Percentiles rank a stretch among this genome's conserved stretches.
Conservation (phyloP, 805 yeast species). For the Saccharomycopsis vini region DNA sequence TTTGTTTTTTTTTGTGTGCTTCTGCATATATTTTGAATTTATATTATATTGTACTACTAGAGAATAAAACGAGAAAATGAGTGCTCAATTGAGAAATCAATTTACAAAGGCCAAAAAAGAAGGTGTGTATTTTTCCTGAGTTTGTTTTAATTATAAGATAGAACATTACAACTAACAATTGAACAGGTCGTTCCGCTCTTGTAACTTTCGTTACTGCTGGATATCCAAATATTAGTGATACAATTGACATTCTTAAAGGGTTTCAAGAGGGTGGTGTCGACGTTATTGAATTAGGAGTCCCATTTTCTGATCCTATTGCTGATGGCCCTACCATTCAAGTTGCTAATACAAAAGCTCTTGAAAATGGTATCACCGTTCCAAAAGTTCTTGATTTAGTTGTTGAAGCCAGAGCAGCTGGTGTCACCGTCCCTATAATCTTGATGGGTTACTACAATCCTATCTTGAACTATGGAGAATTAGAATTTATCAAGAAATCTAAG, state of each 20-base stretch:
- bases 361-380: slow-evolving; percentile 69
- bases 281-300: slow-evolving; percentile 89
- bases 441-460: slow-evolving; percentile 99
- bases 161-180: slow-evolving; percentile 4
- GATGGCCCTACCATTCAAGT: slow-evolving; percentile 96
- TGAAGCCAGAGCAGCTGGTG: slow-evolving; percentile 73
- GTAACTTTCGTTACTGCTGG: slow-evolving; percentile 94
- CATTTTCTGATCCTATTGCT: slow-evolving; percentile 97
- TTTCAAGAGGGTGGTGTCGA: slow-evolving; percentile 95
- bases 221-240: slow-evolving; percentile 78
- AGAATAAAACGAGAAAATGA: slow-evolving; percentile 5
- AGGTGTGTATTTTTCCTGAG: slow-evolving; percentile 8
- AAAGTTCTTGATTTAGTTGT: slow-evolving; percentile 63
- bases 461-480: slow-evolving; percentile 78
- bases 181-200: slow-evolving; percentile 64
- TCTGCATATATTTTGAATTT: too few relatives aligned
- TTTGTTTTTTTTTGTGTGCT: too few relatives aligned
- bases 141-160: not conserved
- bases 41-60: not conserved
- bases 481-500: slow-evolving; percentile 68
- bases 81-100: slow-evolving; percentile 37
- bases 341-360: slow-evolving; percentile 74
- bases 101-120: slow-evolving; percentile 49
- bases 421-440: slow-evolving; percentile 77
- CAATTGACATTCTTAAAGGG: slow-evolving; percentile 76